Percentiles rank a stretch among this genome's conserved stretches.
These are phyloP conservation scores for Aurifilum marmelostoma DNA, from an alignment of 2,329 filamentous ascomycete genomes.

Conservation along the genomic window DNA sequence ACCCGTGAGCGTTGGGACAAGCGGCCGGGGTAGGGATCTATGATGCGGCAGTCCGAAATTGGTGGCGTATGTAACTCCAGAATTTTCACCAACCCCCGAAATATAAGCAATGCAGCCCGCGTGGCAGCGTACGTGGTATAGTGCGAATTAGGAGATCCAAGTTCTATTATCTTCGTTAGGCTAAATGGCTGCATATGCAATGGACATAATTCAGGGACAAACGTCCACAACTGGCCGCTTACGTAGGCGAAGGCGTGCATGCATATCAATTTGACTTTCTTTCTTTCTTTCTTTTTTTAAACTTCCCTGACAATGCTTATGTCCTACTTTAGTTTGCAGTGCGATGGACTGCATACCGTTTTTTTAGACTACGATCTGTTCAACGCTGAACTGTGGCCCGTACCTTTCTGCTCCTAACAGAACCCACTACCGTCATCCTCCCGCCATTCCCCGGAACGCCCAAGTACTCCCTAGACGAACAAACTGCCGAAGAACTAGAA, in stretches of 20 bases:
- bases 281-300: not conserved
- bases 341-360: too few species aligned
- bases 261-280: too few species aligned
- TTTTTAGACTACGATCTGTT: not conserved
- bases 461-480: not conserved
- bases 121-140: not conserved
- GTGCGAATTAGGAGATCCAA: not conserved
- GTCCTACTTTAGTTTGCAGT: not conserved
- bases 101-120: not conserved
- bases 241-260: not conserved
- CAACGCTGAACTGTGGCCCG: not conserved
- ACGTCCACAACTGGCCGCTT: not conserved
- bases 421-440: not conserved
- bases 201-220: not conserved
- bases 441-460: not conserved
- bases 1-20: not conserved
- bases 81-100: not conserved
- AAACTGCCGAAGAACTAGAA: not conserved
- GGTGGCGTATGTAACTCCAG: not conserved
- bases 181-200: not conserved
- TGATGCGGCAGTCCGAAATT: not conserved
- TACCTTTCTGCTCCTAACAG: not conserved
- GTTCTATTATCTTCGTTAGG: not conserved
- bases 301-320: too few species aligned
- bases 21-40: not conserved